A percentile compares a stretch with the other conserved stretches of the same genome.
Evolutionary conservation across 768 basidiomycete genomes (phyloP).

Genomic region (Termitomyces heimii): DNA sequence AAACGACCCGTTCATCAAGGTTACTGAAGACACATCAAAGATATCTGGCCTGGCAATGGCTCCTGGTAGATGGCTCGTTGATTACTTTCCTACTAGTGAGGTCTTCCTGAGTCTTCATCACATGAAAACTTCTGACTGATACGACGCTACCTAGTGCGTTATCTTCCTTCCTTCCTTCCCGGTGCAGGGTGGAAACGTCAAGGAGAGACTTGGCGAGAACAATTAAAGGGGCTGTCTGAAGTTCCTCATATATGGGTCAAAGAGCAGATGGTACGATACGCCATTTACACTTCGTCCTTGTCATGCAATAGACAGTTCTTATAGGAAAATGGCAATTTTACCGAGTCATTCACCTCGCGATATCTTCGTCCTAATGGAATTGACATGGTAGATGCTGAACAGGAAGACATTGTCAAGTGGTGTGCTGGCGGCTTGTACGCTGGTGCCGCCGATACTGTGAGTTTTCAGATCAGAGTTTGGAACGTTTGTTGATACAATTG

Average conservation of each 20-base stretch:
- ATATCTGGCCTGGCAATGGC: constrained; percentile 34
- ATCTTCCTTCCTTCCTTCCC: constrained; percentile 45
- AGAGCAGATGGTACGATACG: constrained; percentile 30
- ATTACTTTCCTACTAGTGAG: constrained; percentile 34
- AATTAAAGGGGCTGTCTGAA: constrained; percentile 28
- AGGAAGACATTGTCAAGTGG: constrained; percentile 44
- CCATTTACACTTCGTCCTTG: neutral
- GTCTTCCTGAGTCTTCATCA: neutral
- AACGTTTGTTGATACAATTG: neutral
- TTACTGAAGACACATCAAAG: constrained; percentile 31
- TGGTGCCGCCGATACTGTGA: constrained; percentile 39
- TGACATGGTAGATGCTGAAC: constrained; percentile 19
- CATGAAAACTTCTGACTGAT: neutral
- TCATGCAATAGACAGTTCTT: neutral
- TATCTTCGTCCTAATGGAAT: constrained; percentile 23
- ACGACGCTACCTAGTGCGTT: constrained; percentile 28
- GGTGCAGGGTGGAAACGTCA: constrained; percentile 42
- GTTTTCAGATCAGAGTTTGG: neutral
- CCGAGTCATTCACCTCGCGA: constrained; percentile 39
- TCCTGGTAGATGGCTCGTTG: constrained; percentile 39
- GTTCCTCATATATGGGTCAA: constrained; percentile 41
- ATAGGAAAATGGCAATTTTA: constrained; percentile 25
- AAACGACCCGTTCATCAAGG: constrained; percentile 31
- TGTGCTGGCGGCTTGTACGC: constrained; percentile 45
- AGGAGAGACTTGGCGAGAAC: constrained; percentile 33